phyloP scores from a whole-genome alignment of 2,329 filamentous ascomycete species.

The Fusarium nematophilum region DNA sequence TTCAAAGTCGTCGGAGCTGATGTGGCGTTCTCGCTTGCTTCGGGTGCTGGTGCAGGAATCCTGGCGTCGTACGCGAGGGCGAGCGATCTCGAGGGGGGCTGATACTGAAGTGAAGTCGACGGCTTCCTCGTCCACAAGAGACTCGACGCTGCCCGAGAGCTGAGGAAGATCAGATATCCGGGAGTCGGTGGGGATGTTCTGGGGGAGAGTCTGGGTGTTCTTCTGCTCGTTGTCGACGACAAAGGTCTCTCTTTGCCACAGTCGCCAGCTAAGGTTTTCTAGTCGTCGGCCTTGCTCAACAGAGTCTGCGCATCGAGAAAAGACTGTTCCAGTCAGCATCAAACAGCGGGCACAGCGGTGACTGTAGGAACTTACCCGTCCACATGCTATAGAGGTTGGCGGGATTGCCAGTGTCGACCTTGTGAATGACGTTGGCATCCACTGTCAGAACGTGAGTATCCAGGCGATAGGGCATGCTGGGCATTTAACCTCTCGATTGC shows the following conservation, averaged over 20 bases:
- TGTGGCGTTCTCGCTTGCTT: constrained; percentile 85
- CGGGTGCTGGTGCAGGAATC: constrained; percentile 78
- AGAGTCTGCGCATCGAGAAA: constrained; percentile 92
- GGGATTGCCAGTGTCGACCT: constrained; percentile 91
- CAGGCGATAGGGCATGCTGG: constrained; percentile 83
- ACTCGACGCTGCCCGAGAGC: constrained; percentile 82
- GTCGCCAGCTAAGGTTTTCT: constrained; percentile 94
- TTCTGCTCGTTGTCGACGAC: constrained; percentile 79
- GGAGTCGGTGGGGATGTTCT: constrained; percentile 59
- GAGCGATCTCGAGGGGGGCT: constrained; percentile 67
- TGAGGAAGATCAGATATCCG: constrained; percentile 71
- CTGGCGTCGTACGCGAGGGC: constrained; percentile 76
- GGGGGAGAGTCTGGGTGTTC: constrained; percentile 59
- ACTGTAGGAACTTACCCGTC: constrained; percentile 77
- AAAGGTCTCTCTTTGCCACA: constrained; percentile 85
- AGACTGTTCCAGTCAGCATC: constrained; percentile 71
- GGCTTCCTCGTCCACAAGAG: constrained; percentile 75
- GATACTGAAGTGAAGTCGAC: constrained; percentile 68
- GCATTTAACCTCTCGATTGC: constrained; percentile 49
- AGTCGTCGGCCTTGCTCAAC: constrained; percentile 92
- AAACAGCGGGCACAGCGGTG: background rate
- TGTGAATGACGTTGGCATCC: constrained; percentile 91
- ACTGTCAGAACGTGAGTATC: constrained; percentile 90
- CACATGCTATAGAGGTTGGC: constrained; percentile 97
- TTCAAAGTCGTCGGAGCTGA: constrained; percentile 91